Percentiles rank a stretch among this genome's conserved stretches.
Evolutionary conservation across 2,329 filamentous ascomycete species (phyloP).

Genomic region (Colletotrichum sp.): DNA sequence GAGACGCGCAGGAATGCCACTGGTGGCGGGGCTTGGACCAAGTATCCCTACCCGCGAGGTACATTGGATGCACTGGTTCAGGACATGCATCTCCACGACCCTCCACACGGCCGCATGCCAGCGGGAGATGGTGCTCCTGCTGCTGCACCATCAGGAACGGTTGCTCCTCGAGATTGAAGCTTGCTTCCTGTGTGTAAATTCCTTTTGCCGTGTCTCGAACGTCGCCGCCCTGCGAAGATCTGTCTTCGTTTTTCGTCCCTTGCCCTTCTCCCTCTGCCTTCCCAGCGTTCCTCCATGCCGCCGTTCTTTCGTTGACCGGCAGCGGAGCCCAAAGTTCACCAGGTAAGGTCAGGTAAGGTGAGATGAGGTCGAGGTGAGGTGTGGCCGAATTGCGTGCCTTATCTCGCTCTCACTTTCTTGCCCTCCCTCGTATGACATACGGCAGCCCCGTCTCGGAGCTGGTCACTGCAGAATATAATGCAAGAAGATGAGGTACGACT

Average conservation of each 20-base stretch:
- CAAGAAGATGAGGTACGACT: not conserved
- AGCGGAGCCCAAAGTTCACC: not conserved
- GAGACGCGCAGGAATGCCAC: slow-evolving; percentile 15
- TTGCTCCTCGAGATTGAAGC: not conserved
- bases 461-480: not conserved
- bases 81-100: not conserved
- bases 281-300: not conserved
- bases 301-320: not conserved
- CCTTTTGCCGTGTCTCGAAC: not conserved
- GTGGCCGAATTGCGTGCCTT: not conserved
- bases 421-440: not conserved
- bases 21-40: slow-evolving; percentile 11
- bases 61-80: not conserved
- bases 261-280: not conserved
- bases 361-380: not conserved
- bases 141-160: not conserved
- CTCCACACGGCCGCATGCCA: not conserved
- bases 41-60: slow-evolving; percentile 11
- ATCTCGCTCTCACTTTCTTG: not conserved
- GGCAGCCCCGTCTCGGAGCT: not conserved
- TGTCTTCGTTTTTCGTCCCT: not conserved
- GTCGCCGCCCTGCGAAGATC: not conserved
- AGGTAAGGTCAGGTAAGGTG: not conserved
- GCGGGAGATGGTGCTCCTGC: not conserved
- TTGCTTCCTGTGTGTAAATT: not conserved